Conservation (phyloP, 805 yeast genomes). For the Saccharomyces mikatae region DNA sequence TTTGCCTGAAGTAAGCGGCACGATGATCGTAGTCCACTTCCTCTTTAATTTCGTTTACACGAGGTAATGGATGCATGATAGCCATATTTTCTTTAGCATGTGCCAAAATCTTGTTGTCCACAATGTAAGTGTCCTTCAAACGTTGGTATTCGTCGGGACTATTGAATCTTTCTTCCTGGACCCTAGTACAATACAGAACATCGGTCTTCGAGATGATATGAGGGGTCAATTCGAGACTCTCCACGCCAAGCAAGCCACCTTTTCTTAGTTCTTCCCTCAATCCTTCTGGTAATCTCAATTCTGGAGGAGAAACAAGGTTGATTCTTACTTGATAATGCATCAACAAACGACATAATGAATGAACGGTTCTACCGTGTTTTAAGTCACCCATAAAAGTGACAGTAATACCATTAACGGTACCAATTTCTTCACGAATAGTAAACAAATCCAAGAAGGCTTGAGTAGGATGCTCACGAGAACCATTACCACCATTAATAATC, state of each 20-base stretch:
- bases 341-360: conserved; percentile 84
- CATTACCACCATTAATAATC: conserved; percentile 95
- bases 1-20: conserved; percentile 98
- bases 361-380: conserved; percentile 97
- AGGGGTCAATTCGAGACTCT: conserved; percentile 69
- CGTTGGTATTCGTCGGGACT: conserved; percentile 71
- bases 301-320: conserved; percentile 86
- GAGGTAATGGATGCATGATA: conserved; percentile 97
- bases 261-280: conserved; percentile 58
- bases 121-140: conserved; percentile 83
- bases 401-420: conserved; percentile 95
- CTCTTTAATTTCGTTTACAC: conserved; percentile 91
- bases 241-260: conserved; percentile 63
- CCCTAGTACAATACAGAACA: conserved; percentile 95
- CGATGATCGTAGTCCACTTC: conserved; percentile 99
- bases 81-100: conserved; percentile 98
- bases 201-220: conserved; percentile 85
- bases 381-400: conserved; percentile 98
- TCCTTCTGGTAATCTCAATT: conserved; percentile 72
- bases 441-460: conserved; percentile 96
- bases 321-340: conserved; percentile 88
- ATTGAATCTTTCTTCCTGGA: conserved; percentile 91
- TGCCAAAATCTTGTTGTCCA: conserved; percentile 83
- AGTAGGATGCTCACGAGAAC: conserved; percentile 96
- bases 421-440: conserved; percentile 97